Percentiles rank a stretch among this genome's conserved stretches.
These are phyloP conservation scores for Mortierella sp. DNA, from an alignment of 371 early-diverging fungal species.

Conservation along the genomic window DNA sequence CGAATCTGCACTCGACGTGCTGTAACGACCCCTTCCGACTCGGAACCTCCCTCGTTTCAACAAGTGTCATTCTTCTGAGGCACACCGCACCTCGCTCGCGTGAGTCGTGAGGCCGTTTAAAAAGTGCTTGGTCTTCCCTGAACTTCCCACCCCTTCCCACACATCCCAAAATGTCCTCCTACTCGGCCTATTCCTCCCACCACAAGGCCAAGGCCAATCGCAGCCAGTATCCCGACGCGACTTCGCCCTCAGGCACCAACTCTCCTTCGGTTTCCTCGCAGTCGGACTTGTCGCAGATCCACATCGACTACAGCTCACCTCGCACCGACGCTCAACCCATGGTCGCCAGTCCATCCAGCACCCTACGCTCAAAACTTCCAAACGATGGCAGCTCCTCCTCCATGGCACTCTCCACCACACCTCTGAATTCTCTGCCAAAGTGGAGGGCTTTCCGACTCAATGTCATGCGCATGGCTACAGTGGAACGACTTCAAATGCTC, in stretches of 20 bases:
- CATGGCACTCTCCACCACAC: conserved; percentile 20
- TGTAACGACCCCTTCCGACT: conserved; percentile 3
- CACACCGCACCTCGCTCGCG: too few relatives aligned
- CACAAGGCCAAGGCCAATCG: conserved; percentile 3
- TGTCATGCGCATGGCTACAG: conserved; percentile 44
- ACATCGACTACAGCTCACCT: conserved; percentile 15
- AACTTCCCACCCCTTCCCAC: neutral
- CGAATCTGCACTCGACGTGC: neutral
- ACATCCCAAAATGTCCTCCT: conserved; percentile 25
- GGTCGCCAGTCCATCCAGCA: conserved; percentile 17
- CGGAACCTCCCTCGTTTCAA: too few relatives aligned
- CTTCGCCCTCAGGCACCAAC: conserved; percentile 2
- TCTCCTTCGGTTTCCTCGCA: conserved; percentile 3
- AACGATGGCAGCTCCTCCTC: conserved; percentile 5
- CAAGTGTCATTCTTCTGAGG: too few relatives aligned
- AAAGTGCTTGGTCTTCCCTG: neutral
- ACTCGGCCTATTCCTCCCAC: conserved; percentile 29
- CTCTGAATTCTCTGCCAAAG: conserved; percentile 12
- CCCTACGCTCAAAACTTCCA: conserved; percentile 1
- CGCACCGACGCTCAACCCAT: neutral
- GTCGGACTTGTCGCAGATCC: neutral
- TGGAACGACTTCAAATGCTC: conserved; percentile 42
- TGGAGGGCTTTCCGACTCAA: conserved; percentile 33
- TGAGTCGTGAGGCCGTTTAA: too few relatives aligned
- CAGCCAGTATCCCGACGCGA: conserved; percentile 3